Conservation (phyloP, 164 flowering plant genomes). For the Houttuynia cordata region DNA sequence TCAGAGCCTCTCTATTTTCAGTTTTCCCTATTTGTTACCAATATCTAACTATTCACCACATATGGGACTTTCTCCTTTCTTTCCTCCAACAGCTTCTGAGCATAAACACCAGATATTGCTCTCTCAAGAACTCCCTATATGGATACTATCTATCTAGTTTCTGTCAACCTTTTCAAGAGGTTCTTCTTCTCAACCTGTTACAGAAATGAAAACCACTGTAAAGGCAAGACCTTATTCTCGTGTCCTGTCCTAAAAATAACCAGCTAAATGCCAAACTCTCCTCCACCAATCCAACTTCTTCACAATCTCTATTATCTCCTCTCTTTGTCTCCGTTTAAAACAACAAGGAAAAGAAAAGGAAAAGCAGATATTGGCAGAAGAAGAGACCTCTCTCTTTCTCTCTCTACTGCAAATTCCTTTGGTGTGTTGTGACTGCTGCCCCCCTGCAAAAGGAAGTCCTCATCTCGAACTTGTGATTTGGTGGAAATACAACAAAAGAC, state of each 20-base stretch:
- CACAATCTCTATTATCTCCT: not conserved
- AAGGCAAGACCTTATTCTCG: too few relatives aligned
- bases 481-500: not conserved
- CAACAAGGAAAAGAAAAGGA: not conserved
- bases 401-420: slow-evolving; percentile 23
- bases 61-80: slow-evolving; percentile 1
- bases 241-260: too few relatives aligned
- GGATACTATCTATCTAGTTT: too few relatives aligned
- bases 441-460: slow-evolving; percentile 25
- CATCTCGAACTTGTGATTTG: not conserved
- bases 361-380: not conserved
- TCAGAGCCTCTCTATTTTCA: not conserved
- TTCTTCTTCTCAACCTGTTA: not conserved
- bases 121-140: not conserved
- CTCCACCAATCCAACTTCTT: not conserved
- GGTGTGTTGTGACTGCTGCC: slow-evolving; percentile 6
- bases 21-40: not conserved
- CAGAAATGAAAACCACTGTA: not conserved
- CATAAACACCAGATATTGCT: not conserved
- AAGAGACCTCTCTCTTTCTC: not conserved
- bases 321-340: not conserved
- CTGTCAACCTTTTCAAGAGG: not conserved
- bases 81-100: not conserved
- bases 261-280: not conserved
- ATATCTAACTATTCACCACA: not conserved